Evolutionary conservation across 768 basidiomycete species (phyloP), one percentile per base, ranked within the genome.

Genomic region (Trametes coccinea): DNA sequence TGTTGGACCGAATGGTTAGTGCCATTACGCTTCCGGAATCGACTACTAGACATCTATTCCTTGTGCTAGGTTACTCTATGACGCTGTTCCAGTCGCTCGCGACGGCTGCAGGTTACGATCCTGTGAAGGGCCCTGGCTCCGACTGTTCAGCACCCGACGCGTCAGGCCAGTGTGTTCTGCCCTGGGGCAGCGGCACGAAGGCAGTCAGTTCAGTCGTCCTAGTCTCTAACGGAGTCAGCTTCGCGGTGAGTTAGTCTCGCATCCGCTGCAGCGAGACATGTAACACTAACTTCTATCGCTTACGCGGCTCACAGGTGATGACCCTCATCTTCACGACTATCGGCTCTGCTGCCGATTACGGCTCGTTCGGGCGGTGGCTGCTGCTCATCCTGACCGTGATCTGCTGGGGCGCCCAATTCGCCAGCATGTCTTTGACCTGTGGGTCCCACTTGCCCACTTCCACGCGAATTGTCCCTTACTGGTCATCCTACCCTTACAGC

Each of bases 361-460:
- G 88, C 4, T 80, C 75, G 4, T 91, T 93, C 67, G 90, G 90
- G 17, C 84, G 88, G 13, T 93, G 90, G 89, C 72, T 93, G 8
- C 77, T 93, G n/a, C 75, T 92, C 27, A 79, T 79, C 16, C 72
- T 88, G 9, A 93, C 92, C 0, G 73, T 85, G 46, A 78, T 93
- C 39, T 92, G 89, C 62, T 94, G 92, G 92, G 88, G 76, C 0
- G 83, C 90, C 3, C 90, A 92, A 68, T 94, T 88, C 65, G 84
- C 88, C 0, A 87, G 84, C 70, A 86, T 93, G 81, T 79, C 83
- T 22, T 77, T 93, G 22, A 90, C 89, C 0, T 76, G 89, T 89
- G 67, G 22, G 83, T 75, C 16, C 44, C 34, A 37, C 34, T 11
- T 5, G 5, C 6, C 14, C 5, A 37, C 47, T 13, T n/a, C 29